Base-by-base conservation (phyloP, 306 rosid species). In the Begonia fuchsioides region DNA sequence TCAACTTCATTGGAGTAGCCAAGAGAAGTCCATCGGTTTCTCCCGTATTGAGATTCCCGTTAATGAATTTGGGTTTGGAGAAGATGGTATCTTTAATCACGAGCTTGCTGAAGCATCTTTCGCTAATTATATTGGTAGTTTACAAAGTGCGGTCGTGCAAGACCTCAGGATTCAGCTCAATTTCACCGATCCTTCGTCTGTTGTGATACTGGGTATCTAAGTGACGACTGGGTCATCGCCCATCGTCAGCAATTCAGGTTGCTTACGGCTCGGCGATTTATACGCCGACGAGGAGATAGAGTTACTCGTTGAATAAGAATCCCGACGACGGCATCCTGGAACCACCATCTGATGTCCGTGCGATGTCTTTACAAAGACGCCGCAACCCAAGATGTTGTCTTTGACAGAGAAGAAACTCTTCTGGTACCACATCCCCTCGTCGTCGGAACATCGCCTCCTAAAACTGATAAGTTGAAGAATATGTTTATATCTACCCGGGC, bases 21-120 rank as follows among this genome's bases (percentile, higher is more conserved):
- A 78, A 67, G 65, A 32, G 51, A 76, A 85, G 0, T 71, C 93
- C 0, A 81, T 85, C 19, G 78, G 95, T 11, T 86, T 78, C 44
- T 80, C 93, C 0, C 95, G 78, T 52, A 76, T 86, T 12, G 95
- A 81, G 71, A 81, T 86, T 35, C 95, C 93, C 63, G 85, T 86
- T 59, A 87, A 78, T 40, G 63, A 81, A 0, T 81, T 68, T 20
- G 95, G 93, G 17, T 80, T 79, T 3, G 86, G 92, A 1, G 49
- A 59, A 8, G 70, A 75, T 15, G 70, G 69, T 56, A 75, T 79
- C 14, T 69, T 57, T 60, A 61, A 64, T 55, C 60, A 69, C 2
- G 88, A 73, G 18, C 76, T 80, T 57, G 84, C 74, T 3, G 95
- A 85, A 55, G 80, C 76, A 14, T 85, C 85, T 0, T 81, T 86